These are phyloP conservation scores for Ophiostoma sp. DNA, from an alignment of 2,329 filamentous ascomycete genomes.

Conservation along the genomic window DNA sequence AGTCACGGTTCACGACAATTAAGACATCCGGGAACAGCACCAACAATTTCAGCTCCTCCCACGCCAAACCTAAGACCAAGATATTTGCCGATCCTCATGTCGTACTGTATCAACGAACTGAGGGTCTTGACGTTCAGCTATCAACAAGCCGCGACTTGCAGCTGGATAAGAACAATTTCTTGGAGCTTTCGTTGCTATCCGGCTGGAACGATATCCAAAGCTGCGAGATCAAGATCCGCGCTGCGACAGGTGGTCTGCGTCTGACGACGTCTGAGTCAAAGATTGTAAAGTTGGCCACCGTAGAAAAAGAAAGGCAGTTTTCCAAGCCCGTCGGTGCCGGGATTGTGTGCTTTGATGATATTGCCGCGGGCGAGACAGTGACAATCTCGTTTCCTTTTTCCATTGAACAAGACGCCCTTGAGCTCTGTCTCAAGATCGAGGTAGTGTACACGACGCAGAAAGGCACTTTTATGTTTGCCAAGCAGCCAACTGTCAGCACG, in stretches of 20 bases:
- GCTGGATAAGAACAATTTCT: constrained; percentile 69
- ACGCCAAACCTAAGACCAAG: constrained; percentile 24
- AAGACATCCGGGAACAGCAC: background rate
- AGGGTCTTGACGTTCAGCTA: constrained; percentile 64
- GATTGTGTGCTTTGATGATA: constrained; percentile 45
- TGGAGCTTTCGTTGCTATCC: constrained; percentile 67
- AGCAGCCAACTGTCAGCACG: constrained; percentile 60
- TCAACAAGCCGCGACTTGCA: constrained; percentile 65
- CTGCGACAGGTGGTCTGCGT: constrained; percentile 61
- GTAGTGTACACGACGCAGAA: constrained; percentile 64
- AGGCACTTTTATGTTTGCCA: constrained; percentile 60
- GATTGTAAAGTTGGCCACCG: constrained; percentile 38
- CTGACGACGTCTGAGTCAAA: constrained; percentile 57
- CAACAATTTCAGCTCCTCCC: background rate
- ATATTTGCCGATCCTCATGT: constrained; percentile 57
- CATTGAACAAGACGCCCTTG: constrained; percentile 67
- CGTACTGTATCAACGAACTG: constrained; percentile 65
- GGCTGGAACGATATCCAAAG: constrained; percentile 66
- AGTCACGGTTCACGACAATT: background rate
- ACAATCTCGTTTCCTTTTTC: constrained; percentile 73
- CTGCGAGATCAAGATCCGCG: constrained; percentile 57
- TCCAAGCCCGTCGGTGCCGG: constrained; percentile 50
- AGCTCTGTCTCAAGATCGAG: constrained; percentile 70
- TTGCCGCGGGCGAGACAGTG: constrained; percentile 44
- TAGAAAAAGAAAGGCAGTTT: constrained; percentile 29